Evolutionary conservation across 306 rosid genomes (phyloP).

Genomic region (Malus fusca): DNA sequence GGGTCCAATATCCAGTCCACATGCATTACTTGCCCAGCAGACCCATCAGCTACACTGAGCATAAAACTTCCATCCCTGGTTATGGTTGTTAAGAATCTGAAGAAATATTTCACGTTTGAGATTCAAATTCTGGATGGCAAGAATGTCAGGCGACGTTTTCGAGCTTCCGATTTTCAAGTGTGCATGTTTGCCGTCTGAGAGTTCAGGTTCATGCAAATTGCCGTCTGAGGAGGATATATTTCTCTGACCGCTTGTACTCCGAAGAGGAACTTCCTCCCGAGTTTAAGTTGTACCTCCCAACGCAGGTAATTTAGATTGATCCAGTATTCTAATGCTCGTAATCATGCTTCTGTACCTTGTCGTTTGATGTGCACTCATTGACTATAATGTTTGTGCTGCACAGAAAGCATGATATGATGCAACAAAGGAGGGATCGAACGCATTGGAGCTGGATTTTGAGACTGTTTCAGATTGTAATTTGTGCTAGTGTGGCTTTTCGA

Average conservation of each 20-base stretch:
- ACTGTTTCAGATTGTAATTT: neutral
- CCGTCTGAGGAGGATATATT: slow-evolving; percentile 87
- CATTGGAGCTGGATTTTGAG: neutral
- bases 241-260: slow-evolving; percentile 81
- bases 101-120: slow-evolving; percentile 93
- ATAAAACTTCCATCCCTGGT: slow-evolving; percentile 94
- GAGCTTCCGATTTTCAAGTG: slow-evolving; percentile 99
- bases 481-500: neutral
- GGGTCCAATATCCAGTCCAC: slow-evolving; percentile 93
- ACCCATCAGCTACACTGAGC: slow-evolving; percentile 86
- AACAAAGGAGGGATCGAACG: neutral
- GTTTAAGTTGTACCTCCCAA: slow-evolving; percentile 87
- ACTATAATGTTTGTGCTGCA: slow-evolving; percentile 9
- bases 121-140: slow-evolving; percentile 86
- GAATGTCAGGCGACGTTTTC: slow-evolving; percentile 90
- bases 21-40: slow-evolving; percentile 93
- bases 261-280: slow-evolving; percentile 97
- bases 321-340: neutral
- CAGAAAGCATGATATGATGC: slow-evolving; percentile 32
- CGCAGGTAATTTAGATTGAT: slow-evolving; percentile 43
- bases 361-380: neutral
- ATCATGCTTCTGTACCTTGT: neutral
- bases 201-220: slow-evolving; percentile 98
- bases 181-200: slow-evolving; percentile 89
- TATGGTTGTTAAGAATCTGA: slow-evolving; percentile 86